Conservation (phyloP, 345 rosid genomes). For the Eutrema yunnanense region DNA sequence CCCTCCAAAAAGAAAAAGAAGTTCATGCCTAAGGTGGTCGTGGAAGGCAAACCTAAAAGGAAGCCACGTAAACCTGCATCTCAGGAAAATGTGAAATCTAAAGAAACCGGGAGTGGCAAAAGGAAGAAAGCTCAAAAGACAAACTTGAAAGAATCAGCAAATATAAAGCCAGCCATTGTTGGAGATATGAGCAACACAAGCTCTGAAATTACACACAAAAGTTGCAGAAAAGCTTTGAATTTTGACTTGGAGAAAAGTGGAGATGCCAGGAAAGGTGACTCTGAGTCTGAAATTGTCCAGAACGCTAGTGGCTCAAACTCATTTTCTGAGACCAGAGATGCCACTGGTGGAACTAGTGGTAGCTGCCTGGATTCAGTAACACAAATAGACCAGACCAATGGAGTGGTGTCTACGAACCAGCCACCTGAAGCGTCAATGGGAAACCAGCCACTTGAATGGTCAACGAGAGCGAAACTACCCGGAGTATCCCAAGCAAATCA, state of each 20-base stretch:
- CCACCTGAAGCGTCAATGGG: constrained; percentile 7
- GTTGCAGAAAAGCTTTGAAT: constrained; percentile 51
- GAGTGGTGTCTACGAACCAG: constrained; percentile 8
- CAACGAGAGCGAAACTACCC: background rate
- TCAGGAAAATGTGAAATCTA: constrained; percentile 25
- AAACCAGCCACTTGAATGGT: constrained; percentile 3
- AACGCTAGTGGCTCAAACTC: constrained; percentile 21
- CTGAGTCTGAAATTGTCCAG: constrained; percentile 15
- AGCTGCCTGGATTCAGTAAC: constrained; percentile 11
- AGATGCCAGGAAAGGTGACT: constrained; percentile 19
- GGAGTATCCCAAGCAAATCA: constrained; percentile 1
- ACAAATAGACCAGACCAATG: constrained; percentile 32
- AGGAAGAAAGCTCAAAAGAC: constrained; percentile 41
- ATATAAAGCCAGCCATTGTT: constrained; percentile 17
- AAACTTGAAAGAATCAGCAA: constrained; percentile 36
- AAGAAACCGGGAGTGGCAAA: constrained; percentile 36
- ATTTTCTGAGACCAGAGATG: constrained; percentile 16
- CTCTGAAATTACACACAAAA: constrained; percentile 26
- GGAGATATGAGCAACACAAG: constrained; percentile 25
- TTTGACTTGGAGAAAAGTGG: constrained; percentile 46
- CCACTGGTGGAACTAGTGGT: constrained; percentile 11
- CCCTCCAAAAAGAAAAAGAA: constrained; percentile 59
- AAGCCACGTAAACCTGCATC: constrained; percentile 38
- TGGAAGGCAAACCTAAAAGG: constrained; percentile 54
- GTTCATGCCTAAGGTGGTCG: constrained; percentile 76